Percentiles rank a stretch among this genome's conserved stretches.
phyloP scores from a whole-genome alignment of 2,329 filamentous ascomycete genomes.

The Fusarium marasasianum region DNA sequence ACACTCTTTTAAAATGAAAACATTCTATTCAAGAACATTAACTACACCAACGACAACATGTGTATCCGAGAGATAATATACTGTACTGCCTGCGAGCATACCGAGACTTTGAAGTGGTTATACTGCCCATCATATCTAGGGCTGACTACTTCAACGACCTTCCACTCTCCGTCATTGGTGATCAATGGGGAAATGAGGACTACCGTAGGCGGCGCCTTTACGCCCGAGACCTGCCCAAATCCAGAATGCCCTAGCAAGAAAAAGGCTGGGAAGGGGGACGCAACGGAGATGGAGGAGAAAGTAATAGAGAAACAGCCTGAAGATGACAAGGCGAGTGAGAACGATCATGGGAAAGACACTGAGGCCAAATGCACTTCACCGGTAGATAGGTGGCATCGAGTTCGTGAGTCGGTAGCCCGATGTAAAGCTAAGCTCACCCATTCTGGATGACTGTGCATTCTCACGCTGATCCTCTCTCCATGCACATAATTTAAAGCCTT shows the following conservation, averaged over 20 bases:
- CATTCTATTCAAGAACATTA: rapidly evolving
- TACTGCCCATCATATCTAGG: not conserved
- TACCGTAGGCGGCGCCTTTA: not conserved
- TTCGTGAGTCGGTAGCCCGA: rapidly evolving
- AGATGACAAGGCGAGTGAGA: not conserved
- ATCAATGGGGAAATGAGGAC: not conserved
- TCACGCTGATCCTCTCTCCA: not conserved
- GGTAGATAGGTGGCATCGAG: not conserved
- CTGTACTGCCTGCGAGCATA: not conserved
- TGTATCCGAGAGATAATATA: not conserved
- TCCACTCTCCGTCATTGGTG: not conserved
- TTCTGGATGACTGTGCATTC: not conserved
- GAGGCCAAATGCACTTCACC: not conserved
- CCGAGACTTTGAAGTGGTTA: not conserved
- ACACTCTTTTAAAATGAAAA: rapidly evolving
- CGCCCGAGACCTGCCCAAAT: not conserved
- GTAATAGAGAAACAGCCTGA: not conserved
- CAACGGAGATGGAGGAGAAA: not conserved
- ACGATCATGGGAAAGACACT: rapidly evolving
- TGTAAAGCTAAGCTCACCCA: not conserved
- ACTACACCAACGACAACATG: not conserved
- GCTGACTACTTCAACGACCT: not conserved
- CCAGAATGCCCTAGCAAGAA: not conserved
- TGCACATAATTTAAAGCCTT: not conserved
- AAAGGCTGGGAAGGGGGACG: not conserved